phyloP scores from a whole-genome alignment of 441 rosid species.

The Cnidoscolus chayamansa region DNA sequence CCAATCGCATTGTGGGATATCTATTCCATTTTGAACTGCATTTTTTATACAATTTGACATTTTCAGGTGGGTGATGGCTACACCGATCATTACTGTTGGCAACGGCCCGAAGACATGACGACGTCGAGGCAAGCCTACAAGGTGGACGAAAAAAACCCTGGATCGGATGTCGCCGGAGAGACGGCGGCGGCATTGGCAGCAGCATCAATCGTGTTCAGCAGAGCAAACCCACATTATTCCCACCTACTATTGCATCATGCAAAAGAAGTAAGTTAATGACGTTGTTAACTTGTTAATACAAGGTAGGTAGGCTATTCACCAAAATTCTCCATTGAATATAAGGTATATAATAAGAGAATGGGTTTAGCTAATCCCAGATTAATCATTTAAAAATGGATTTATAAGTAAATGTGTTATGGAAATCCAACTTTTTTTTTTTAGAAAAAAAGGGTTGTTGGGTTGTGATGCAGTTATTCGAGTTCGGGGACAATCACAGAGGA shows the following conservation, averaged over 20 bases:
- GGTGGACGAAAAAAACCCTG: conserved; percentile 72
- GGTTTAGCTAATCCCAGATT: conserved; percentile 12
- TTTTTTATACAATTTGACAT: background rate
- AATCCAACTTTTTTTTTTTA: too few species aligned
- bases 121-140: conserved; percentile 77
- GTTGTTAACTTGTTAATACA: background rate
- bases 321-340: conserved; percentile 11
- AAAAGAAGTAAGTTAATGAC: conserved; percentile 46
- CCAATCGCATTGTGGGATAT: too few species aligned
- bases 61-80: conserved; percentile 78
- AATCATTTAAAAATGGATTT: background rate
- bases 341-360: conserved; percentile 5
- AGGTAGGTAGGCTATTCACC: conserved; percentile 22
- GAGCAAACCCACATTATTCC: conserved; percentile 70
- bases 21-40: too few species aligned
- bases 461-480: conserved; percentile 64
- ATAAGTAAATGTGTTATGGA: background rate
- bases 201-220: conserved; percentile 69
- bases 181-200: conserved; percentile 92
- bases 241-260: conserved; percentile 84
- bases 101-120: conserved; percentile 94
- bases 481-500: conserved; percentile 74
- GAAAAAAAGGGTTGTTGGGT: background rate
- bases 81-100: conserved; percentile 94
- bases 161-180: conserved; percentile 87